Percentiles rank a stretch among this genome's conserved stretches.
phyloP scores from a whole-genome alignment of 2,329 filamentous ascomycete species.

The Akanthomyces uredinophilus region DNA sequence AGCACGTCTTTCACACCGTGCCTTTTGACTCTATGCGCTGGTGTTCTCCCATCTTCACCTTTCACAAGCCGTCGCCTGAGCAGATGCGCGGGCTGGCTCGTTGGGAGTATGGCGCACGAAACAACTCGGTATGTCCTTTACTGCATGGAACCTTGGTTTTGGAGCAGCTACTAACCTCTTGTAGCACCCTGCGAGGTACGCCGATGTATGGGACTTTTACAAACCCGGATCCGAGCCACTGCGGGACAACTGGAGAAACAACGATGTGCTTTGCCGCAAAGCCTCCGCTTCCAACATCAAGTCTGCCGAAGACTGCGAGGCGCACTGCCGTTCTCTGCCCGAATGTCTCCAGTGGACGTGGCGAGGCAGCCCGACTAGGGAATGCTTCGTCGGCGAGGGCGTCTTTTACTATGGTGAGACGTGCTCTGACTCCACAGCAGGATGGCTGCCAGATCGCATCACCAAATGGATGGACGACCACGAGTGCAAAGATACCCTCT shows the following conservation, averaged over 20 bases:
- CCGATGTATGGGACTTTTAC: slow-evolving; percentile 14
- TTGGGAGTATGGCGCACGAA: slow-evolving; percentile 16
- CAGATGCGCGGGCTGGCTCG: slow-evolving; percentile 16
- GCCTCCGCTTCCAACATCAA: not conserved
- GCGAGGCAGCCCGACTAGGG: not conserved
- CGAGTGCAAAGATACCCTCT: not conserved
- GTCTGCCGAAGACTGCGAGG: slow-evolving; percentile 4
- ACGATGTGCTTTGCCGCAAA: slow-evolving; percentile 5
- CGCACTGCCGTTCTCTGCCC: not conserved
- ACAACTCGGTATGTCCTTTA: not conserved
- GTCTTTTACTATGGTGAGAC: slow-evolving; percentile 9
- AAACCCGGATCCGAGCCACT: not conserved
- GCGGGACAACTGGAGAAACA: slow-evolving; percentile 15
- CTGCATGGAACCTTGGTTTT: not conserved
- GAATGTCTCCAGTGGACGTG: slow-evolving; percentile 11
- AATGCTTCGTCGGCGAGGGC: slow-evolving; percentile 5
- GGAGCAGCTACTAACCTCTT: not conserved
- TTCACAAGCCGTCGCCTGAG: slow-evolving; percentile 14
- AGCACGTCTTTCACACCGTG: slow-evolving; percentile 7
- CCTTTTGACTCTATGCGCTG: slow-evolving; percentile 15
- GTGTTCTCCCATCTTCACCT: slow-evolving; percentile 17
- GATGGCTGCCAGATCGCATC: slow-evolving; percentile 8
- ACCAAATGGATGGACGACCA: not conserved
- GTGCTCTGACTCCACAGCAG: not conserved
- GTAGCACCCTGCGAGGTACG: slow-evolving; percentile 17